Percentiles rank a stretch among this genome's conserved stretches.
Conservation (phyloP, 305 asterid genomes). For the Fraxinus ornus region DNA sequence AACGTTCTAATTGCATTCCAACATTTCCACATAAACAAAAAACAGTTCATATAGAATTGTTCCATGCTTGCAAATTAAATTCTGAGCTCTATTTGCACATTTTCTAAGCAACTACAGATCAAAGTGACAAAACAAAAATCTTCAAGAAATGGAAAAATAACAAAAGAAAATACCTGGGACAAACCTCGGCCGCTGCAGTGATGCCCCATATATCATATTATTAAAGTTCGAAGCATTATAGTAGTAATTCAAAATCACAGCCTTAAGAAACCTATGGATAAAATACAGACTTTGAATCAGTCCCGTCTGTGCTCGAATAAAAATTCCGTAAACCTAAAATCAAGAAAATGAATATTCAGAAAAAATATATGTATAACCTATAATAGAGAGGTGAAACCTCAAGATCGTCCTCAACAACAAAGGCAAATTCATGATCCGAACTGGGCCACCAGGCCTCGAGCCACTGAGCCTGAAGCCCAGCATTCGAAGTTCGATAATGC, state of each 20-base stretch:
- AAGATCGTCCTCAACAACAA: conserved; percentile 90
- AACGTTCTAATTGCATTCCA: background rate
- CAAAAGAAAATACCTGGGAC: conserved; percentile 67
- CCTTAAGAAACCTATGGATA: conserved; percentile 58
- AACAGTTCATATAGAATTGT: background rate
- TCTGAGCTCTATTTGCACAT: background rate
- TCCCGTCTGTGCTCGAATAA: background rate
- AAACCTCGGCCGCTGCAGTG: conserved; percentile 84
- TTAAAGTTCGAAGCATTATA: conserved; percentile 56
- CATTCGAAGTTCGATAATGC: conserved; percentile 73
- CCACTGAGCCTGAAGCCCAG: conserved; percentile 92
- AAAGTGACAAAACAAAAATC: background rate
- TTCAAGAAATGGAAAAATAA: background rate
- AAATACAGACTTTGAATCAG: conserved; percentile 17
- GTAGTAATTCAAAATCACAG: conserved; percentile 58
- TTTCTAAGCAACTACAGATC: background rate
- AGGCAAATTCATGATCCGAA: conserved; percentile 83
- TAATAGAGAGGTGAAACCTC: conserved; percentile 79
- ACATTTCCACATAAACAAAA: background rate
- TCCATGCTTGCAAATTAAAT: background rate
- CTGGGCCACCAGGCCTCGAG: conserved; percentile 90
- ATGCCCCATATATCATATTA: conserved; percentile 68
- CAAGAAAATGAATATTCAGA: background rate
- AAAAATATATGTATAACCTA: conserved; percentile 33
- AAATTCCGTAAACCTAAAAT: background rate